Evolutionary conservation across 2,329 filamentous ascomycete genomes (phyloP), one percentile per base, ranked within the genome.

Genomic region (Lasiodiplodia sp.): DNA sequence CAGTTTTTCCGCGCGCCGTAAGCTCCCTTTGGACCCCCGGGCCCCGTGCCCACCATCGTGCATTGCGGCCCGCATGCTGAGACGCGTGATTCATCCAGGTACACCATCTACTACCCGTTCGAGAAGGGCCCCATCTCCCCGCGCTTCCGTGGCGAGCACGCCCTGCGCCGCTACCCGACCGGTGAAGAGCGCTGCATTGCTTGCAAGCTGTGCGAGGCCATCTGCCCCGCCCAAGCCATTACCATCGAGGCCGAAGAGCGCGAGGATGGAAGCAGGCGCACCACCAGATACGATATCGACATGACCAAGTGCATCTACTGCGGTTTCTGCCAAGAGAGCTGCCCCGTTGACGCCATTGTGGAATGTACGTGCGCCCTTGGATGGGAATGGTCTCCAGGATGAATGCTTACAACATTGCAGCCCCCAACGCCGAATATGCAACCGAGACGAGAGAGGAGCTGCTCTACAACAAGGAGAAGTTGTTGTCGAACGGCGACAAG

Each of bases 281-380:
- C 96, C 64, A 97, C 95, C 70, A 90, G 95, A 80, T 99, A 99
- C 84, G 96, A 99, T 81, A 97, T 99, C 79, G 96, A 99, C 84
- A 99, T 99, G 96, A 98, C 96, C 78, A 99, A 99, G 88, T 99
- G 96, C 86, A 99, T 99, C 83, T 99, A 98, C 89, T 98, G 96
- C 82, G 96, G 96, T 64, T 96, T 97, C 85, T 98, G 96, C 88
- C 95, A 97, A 86, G 96, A 99, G 86, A 97, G 93, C 73, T 99
- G 96, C 85, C 96, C 96, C 55, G 96, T 99, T 67, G 96, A 99
- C 83, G 96, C 96, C 70, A 99, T 93, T 81, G 91, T 93, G 69
- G 91, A 92, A 80, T 87, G 87, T 88, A 78, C 78, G 85, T 80
- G 7, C 52, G 21, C 18, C 28, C 25, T 38, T 47, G 31, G 10